These are phyloP conservation scores for Lactifluus subvellereus DNA, from an alignment of 768 basidiomycete species.

Conservation along the genomic window DNA sequence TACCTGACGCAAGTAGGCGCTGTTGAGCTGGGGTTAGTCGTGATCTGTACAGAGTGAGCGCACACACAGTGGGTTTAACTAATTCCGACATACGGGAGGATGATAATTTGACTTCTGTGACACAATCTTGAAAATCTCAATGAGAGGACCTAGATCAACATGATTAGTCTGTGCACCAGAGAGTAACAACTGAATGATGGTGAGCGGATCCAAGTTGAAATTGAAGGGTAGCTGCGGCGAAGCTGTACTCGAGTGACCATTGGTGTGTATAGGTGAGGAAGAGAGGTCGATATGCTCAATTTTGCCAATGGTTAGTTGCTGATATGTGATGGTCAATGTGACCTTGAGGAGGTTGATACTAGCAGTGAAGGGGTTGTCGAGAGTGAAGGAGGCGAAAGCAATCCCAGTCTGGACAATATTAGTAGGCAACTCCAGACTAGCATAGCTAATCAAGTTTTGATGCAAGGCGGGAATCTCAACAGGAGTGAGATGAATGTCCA, in stretches of 20 bases:
- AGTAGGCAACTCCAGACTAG: conserved; percentile 53
- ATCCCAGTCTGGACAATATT: conserved; percentile 57
- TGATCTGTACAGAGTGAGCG: conserved; percentile 37
- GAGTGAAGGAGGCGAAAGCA: conserved; percentile 50
- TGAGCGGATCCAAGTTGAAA: conserved; percentile 59
- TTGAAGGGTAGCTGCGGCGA: conserved; percentile 53
- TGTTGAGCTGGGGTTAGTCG: conserved; percentile 46
- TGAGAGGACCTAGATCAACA: conserved; percentile 57
- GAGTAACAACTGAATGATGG: conserved; percentile 52
- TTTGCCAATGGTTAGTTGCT: conserved; percentile 50
- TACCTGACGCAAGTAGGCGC: conserved; percentile 56
- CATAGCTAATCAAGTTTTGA: conserved; percentile 52
- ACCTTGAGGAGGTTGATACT: conserved; percentile 58
- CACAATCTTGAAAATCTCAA: conserved; percentile 49
- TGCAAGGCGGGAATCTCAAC: conserved; percentile 61
- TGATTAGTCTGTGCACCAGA: conserved; percentile 46
- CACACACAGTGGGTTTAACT: not conserved
- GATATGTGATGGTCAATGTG: conserved; percentile 48
- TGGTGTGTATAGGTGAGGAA: conserved; percentile 51
- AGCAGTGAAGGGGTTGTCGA: conserved; percentile 68
- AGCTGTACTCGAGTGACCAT: conserved; percentile 52
- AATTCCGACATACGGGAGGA: conserved; percentile 40
- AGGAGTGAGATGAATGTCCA: conserved; percentile 52
- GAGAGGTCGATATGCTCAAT: conserved; percentile 52
- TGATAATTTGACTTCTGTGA: conserved; percentile 45